Evolutionary conservation across 202 grass and related monocot species (phyloP), one percentile per base, ranked within the genome.

Genomic region (Eragrostis tef): DNA sequence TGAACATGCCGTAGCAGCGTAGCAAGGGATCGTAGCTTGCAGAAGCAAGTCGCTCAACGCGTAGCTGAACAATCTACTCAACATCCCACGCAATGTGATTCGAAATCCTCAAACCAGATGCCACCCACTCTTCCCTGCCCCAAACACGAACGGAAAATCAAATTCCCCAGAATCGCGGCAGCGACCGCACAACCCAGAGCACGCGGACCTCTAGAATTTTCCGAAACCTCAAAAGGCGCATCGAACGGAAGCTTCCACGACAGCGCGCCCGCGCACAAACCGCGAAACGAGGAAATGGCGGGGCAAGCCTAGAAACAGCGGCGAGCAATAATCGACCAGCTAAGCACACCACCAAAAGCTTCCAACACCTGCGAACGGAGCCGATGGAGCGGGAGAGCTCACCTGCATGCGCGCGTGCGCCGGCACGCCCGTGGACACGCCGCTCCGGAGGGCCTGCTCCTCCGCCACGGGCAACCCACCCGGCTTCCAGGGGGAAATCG

Each of bases 321-420:
- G 57, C 77, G 46, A 49, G 44, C 26, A 67, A 57, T 29, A 25
- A 52, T 72, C 75, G 75, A 54, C 81, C 27, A 27, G 16, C 51
- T 31, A 27, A 65, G 41, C 67, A 20, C 81, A 67, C 34, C 77
- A n/a, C 12, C 39, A 17, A 21, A 80, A 64, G 34, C 24, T 27
- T 62, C 87, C 73, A 27, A 70, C 81, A 29, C 49, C 49, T 54
- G 43, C 47, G 6, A 85, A 15, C 6, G 68, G 13, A 11, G 34
- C 0, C 19, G 31, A 68, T 6, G 25, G 6, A 45, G 54, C 41
- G 57, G 47, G 67, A 60, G 57, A 57, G 60, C 93, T 79, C 76
- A 97, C 93, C 84, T 91, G 85, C 87, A 88, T 87, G 27, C 19
- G 81, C 69, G 20, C 77, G 68, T 51, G 52, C 78, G 64, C 57